Evolutionary conservation across 108 stramenopile genomes (phyloP).

Genomic region (Ochromonas danica): DNA sequence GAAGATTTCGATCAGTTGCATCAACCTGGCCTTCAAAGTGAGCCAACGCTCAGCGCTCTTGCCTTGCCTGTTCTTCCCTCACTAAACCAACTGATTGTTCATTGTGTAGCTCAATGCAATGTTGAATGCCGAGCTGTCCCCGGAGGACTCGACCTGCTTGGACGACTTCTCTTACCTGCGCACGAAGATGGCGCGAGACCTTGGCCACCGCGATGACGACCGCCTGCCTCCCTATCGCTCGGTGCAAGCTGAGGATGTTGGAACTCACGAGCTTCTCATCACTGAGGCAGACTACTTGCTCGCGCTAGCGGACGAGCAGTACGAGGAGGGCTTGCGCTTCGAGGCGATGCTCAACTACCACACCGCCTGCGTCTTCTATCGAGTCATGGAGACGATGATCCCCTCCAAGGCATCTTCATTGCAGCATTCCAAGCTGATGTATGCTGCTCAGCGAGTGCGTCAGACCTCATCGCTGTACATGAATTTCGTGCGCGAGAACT

Average conservation of each 20-base stretch:
- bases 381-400: constrained; percentile 31
- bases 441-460: constrained; percentile 1
- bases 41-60: too few species aligned
- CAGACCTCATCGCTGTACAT: background rate
- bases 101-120: constrained; percentile 22
- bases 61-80: too few species aligned
- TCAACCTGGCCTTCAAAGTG: background rate
- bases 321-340: constrained; percentile 4
- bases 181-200: background rate
- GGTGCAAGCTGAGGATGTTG: background rate
- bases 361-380: constrained; percentile 33
- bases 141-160: background rate
- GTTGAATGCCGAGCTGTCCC: background rate
- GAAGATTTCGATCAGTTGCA: background rate
- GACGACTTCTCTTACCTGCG: background rate
- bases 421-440: constrained; percentile 15
- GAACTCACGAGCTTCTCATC: constrained; percentile 26
- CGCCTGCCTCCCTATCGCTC: background rate
- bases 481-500: constrained; percentile 33
- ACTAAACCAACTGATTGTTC: background rate
- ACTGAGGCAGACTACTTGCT: constrained; percentile 8
- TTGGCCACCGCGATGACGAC: background rate
- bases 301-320: constrained; percentile 18
- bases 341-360: constrained; percentile 33
- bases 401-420: background rate